Percentiles rank a stretch among this genome's conserved stretches.
phyloP scores from a whole-genome alignment of 2,329 filamentous ascomycete species.

The Fusarium hostae region DNA sequence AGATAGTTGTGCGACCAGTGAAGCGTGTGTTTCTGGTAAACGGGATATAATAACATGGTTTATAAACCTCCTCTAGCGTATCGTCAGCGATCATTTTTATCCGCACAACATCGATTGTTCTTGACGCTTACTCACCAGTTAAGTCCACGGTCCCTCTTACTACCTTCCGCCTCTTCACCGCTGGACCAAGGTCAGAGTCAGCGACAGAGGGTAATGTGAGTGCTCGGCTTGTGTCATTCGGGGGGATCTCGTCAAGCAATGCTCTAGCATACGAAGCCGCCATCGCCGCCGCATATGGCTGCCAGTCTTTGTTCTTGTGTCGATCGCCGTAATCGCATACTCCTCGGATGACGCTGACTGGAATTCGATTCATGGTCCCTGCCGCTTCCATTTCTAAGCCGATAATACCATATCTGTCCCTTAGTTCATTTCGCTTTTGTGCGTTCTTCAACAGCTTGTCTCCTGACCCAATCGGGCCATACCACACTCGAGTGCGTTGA shows the following conservation, averaged over 20 bases:
- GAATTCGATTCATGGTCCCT: slow-evolving; percentile 40
- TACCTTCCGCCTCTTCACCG: too few relatives aligned
- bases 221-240: too few relatives aligned
- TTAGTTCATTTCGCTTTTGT: background rate
- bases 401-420: slow-evolving; percentile 45
- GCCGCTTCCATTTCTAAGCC: slow-evolving; percentile 28
- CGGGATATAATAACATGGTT: background rate
- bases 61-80: background rate
- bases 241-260: too few relatives aligned
- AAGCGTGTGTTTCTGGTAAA: background rate
- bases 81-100: background rate
- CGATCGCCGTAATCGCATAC: slow-evolving; percentile 50
- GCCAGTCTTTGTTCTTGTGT: slow-evolving; percentile 50
- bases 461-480: too few relatives aligned
- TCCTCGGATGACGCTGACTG: slow-evolving; percentile 48
- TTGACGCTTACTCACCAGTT: background rate
- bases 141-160: too few relatives aligned
- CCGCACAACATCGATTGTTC: background rate
- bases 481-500: background rate
- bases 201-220: too few relatives aligned
- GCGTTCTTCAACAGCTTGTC: too few relatives aligned
- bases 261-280: slow-evolving; percentile 28
- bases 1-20: background rate
- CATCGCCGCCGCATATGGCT: slow-evolving; percentile 52
- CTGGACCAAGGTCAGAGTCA: too few relatives aligned